Conservation (phyloP, 1,284 basidiomycete genomes). For the Irpex sp. region DNA sequence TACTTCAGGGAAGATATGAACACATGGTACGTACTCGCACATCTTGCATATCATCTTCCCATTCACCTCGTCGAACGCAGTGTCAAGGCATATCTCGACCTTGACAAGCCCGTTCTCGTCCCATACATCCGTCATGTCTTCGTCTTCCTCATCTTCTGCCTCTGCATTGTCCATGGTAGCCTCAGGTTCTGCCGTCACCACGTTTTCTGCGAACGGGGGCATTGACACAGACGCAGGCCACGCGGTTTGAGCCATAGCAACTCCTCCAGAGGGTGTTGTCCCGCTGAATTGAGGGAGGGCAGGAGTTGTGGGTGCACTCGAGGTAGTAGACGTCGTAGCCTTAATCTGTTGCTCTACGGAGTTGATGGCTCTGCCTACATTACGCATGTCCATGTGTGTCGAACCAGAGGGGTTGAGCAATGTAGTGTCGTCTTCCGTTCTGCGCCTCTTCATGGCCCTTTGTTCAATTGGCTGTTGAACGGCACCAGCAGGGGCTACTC, state of each 20-base stretch:
- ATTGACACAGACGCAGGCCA: not conserved
- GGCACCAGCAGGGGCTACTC: not conserved
- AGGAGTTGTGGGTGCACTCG: not conserved
- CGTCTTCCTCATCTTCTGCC: conserved; percentile 33
- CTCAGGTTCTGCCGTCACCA: conserved; percentile 6
- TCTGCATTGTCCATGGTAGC: conserved; percentile 28
- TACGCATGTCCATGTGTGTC: not conserved
- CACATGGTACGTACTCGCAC: conserved; percentile 42
- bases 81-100: not conserved
- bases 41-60: conserved; percentile 37
- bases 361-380: not conserved
- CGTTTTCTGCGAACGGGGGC: not conserved
- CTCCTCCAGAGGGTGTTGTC: not conserved
- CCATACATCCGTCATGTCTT: not conserved
- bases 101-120: conserved; percentile 3
- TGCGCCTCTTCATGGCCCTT: conserved; percentile 11
- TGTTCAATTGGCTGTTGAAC: not conserved
- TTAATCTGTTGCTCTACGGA: not conserved
- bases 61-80: conserved; percentile 16
- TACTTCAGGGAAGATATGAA: too few species aligned
- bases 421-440: conserved; percentile 10
- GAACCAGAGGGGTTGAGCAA: not conserved
- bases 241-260: too few species aligned
- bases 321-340: not conserved
- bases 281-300: not conserved